Percentiles rank a stretch among this genome's conserved stretches.
Evolutionary conservation across 495 filamentous ascomycete species (phyloP).

Genomic region (Podospora pseudocomata): DNA sequence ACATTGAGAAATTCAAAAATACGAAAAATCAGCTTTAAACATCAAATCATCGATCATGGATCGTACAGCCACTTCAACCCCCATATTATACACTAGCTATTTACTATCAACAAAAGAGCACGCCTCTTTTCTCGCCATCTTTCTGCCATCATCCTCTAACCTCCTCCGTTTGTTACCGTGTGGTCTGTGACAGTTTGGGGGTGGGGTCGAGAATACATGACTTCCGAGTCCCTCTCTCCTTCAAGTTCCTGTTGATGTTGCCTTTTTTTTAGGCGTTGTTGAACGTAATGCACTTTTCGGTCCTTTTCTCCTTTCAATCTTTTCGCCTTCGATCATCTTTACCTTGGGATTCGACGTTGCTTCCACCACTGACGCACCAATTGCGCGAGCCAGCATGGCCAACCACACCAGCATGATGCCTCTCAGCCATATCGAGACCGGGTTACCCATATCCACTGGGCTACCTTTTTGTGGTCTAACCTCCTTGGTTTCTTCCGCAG

Average conservation of each 20-base stretch:
- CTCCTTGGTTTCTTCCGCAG: background rate
- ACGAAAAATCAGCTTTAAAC: background rate
- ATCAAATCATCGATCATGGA: background rate
- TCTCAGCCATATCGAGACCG: conserved; percentile 2
- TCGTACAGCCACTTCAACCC: background rate
- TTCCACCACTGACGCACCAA: background rate
- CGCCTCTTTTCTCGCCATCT: too few relatives aligned
- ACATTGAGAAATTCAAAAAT: too few relatives aligned
- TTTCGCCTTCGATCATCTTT: background rate
- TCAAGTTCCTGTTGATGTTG: too few relatives aligned
- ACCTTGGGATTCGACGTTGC: background rate
- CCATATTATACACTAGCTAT: background rate
- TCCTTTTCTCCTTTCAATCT: background rate
- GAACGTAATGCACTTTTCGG: background rate
- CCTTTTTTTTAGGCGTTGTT: too few relatives aligned
- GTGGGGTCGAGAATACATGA: too few relatives aligned
- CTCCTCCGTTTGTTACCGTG: background rate
- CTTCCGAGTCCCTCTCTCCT: too few relatives aligned
- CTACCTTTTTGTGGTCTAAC: background rate
- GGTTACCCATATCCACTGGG: background rate
- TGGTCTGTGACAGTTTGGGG: background rate
- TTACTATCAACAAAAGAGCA: background rate
- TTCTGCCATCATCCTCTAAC: too few relatives aligned
- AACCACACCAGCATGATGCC: conserved; percentile 8
- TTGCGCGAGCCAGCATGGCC: conserved; percentile 5